Evolutionary conservation across 2,329 filamentous ascomycete species (phyloP).

Genomic region (Amauroascus niger): DNA sequence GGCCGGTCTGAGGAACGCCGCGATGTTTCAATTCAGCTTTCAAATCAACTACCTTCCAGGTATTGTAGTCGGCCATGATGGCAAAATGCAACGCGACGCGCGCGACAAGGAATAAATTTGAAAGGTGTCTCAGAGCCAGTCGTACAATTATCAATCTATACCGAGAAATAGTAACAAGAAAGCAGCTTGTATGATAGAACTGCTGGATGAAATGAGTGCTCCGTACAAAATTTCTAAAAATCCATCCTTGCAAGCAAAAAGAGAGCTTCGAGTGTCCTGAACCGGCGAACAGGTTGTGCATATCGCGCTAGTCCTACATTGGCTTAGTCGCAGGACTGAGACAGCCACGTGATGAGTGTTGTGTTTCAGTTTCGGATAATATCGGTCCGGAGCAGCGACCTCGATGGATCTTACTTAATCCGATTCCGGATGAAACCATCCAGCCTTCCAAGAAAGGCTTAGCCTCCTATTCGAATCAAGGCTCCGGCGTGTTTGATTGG

Average conservation of each 20-base stretch:
- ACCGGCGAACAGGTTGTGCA: background rate
- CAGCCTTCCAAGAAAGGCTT: background rate
- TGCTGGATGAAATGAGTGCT: background rate
- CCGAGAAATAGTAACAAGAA: background rate
- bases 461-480: background rate
- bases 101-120: background rate
- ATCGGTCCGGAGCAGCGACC: background rate
- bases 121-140: background rate
- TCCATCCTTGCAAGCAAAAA: too few species aligned
- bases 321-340: background rate
- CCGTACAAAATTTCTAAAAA: too few species aligned
- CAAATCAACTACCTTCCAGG: slow-evolving; percentile 64
- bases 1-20: slow-evolving; percentile 57
- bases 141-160: too few species aligned
- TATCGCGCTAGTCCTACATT: background rate
- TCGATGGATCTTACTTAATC: too few species aligned
- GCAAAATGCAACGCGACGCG: background rate
- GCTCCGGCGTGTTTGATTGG: background rate
- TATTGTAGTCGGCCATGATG: slow-evolving; percentile 45
- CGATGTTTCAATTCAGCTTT: slow-evolving; percentile 64
- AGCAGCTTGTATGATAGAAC: background rate
- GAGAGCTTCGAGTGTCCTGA: background rate
- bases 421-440: too few species aligned
- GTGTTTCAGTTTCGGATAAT: background rate
- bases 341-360: background rate